Base-by-base conservation (phyloP, 306 rosid species). In the Corylus heterophylla region DNA sequence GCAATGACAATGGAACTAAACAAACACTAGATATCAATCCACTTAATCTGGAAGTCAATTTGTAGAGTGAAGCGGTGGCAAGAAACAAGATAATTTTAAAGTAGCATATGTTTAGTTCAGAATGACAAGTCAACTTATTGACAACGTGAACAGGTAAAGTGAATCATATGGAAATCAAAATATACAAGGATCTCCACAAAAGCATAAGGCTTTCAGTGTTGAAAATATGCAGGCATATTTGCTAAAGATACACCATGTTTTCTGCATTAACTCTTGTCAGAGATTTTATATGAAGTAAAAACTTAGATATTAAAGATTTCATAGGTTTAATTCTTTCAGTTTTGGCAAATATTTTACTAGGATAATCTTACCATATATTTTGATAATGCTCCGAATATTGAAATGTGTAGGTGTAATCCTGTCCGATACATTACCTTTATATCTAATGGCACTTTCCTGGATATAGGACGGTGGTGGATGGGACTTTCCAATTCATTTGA, bases 1-100 rank as follows among this genome's bases (percentile, higher is more conserved):
- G 61, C 79, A 74, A 63, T 74, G 68, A 73, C 74, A 77, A 51
- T 54, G 76, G 51, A 62, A 54, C 51, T 59, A 63, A 66, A 76
- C 13, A 78, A 42, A 42, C 45, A 42, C 45, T 42, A 42, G 45
- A 42, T 42, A 42, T 42, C 45, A 42, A 42, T 42, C 69, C 49
- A 74, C 69, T 29, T 51, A 44, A 80, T 67, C 51, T 56, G 42
- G 59, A 54, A 69, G 52, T 49, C 64, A 4, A 69, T 7, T 69
- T 69, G 54, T 69, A 70, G 44, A 2, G 37, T 55, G 54, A 13
- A 45, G 52, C 44, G 39, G 68, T 62, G 12, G 29, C 27, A 45
- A 78, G 8, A 25, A 55, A 27, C 14, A 61, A 4, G 10, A 18
- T 58, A 4, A 52, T 42, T 42, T 42, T 42, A 6, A 42, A 42